Conservation (phyloP, 495 filamentous ascomycete genomes). For the Xylaria palmicola region DNA sequence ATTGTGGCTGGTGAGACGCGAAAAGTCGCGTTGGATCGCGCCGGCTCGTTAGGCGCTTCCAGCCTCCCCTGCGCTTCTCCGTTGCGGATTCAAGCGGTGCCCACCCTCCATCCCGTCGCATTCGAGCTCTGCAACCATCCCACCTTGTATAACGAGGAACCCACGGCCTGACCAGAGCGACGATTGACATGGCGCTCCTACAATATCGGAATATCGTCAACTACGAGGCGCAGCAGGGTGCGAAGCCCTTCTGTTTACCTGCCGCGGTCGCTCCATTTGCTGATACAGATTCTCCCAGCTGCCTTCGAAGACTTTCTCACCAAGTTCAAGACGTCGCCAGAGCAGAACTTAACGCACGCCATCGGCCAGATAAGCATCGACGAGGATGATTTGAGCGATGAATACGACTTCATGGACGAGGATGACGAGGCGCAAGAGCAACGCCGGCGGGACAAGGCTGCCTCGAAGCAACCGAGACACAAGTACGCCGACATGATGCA, state of each 20-base stretch:
- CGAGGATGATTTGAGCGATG: constrained; percentile 84
- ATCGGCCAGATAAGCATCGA: constrained; percentile 83
- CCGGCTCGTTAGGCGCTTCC: constrained; percentile 17
- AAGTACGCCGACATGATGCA: constrained; percentile 94
- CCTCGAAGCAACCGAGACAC: constrained; percentile 57
- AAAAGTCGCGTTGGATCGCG: constrained; percentile 31
- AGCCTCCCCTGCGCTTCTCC: constrained; percentile 18
- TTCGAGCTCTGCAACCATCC: constrained; percentile 16
- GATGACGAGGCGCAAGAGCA: constrained; percentile 58
- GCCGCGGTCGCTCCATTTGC: constrained; percentile 8
- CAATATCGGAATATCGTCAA: constrained; percentile 73
- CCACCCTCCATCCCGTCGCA: constrained; percentile 19
- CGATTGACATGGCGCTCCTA: constrained; percentile 68
- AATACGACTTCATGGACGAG: constrained; percentile 94
- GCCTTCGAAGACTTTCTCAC: constrained; percentile 86
- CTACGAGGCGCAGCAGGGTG: constrained; percentile 81
- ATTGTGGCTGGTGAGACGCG: constrained; percentile 28
- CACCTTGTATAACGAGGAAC: constrained; percentile 7
- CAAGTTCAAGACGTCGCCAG: constrained; percentile 80
- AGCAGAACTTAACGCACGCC: constrained; percentile 71
- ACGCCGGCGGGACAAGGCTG: constrained; percentile 43
- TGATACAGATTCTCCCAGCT: constrained; percentile 42
- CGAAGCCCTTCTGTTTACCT: constrained; percentile 21
- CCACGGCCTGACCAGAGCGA: background rate
- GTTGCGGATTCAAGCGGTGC: constrained; percentile 18